Evolutionary conservation across 2,329 filamentous ascomycete genomes (phyloP), one percentile per base, ranked within the genome.

Genomic region (Tolypocladium amazonense): DNA sequence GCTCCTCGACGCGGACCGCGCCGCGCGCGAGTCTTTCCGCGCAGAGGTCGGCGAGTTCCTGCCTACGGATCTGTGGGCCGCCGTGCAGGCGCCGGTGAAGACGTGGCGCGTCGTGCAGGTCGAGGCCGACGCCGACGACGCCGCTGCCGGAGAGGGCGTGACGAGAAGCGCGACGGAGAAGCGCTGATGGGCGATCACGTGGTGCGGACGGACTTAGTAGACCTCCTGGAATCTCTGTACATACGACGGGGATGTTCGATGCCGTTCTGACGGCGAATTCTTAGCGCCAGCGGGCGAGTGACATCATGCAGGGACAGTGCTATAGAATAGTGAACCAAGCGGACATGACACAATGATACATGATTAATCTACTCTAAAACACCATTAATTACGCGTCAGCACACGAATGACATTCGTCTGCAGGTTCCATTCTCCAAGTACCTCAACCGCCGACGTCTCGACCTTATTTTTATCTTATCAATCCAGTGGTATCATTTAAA

Each of bases 21-120:
- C 79, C 47, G 86, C 91, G 63, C 81, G 94, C 43, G 88, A 95
- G 63, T 77, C 82, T 0, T 97, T 99, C 71, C 83, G 89, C 39
- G 80, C 87, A 35, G 88, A 96, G 52, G 87, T 94, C 15, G 92
- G 92, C 9, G 90, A 95, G 64, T 96, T 86, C 70, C 75, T 99
- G 14, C 94, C 94, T 0, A 87, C 88, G 0, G 92, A 97, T 71
- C 84, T 97, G 27, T 97, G 92, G 91, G 87, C 86, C 0, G 89
- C 88, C 1, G 82, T 94, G 72, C 83, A 82, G 63, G 80, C 77
- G n/a, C 81, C 78, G 33, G 82, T 82, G 65, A 78, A 73, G 61
- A 78, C 73, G 59, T 84, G 79, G 77, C 76, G 79, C 43, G 73
- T 84, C 2, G 70, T 79, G 2, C 72, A 75, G 0, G 69, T 77